Base-by-base conservation (phyloP, 495 filamentous ascomycete genomes). In the Melanomma pulvis-pyrius region DNA sequence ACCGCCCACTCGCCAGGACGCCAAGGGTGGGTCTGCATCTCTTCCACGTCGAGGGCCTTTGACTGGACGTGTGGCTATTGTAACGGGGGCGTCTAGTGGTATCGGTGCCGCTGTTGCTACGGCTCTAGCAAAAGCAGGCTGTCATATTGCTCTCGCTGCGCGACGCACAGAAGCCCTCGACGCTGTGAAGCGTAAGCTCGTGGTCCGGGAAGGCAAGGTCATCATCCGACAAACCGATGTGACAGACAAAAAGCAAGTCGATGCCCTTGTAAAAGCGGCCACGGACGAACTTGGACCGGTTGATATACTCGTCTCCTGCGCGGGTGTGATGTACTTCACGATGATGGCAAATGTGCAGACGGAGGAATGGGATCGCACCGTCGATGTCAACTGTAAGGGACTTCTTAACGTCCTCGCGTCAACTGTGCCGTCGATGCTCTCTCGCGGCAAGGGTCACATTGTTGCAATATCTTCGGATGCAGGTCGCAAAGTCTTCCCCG, bases 291-390 rank as follows among this genome's bases (percentile, higher is more conserved):
- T 89, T 4, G 87, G 87, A 0, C 82, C 85, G 0, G 79, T 88
- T 32, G 87, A 90, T 62, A 87, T 88, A 54, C 76, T 90, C 9
- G 82, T 90, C 28, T 81, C 82, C n/a, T 88, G 85, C 73, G 86
- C 87, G 0, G 87, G 87, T 15, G 87, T 90, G 59, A 90, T 90
- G 87, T 90, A 90, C 74, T 90, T 84, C 75, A 89, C 86, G 17
- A 84, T 89, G 83, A 89, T 90, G 87, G 82, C 84, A 3, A 89
- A 90, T 70, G 78, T 74, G 25, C 79, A 87, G 60, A 82, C 72
- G 6, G 85, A 88, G 4, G 83, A 90, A 60, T 90, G 87, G 87
- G 85, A 89, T 58, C 83, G 83, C 41, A 89, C 86, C 1, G 86
- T 88, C 19, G 87, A 89, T 59, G 86, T 89, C 32, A 89, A 89